phyloP scores from a whole-genome alignment of 768 basidiomycete species.

The Termitomyces titanicus region DNA sequence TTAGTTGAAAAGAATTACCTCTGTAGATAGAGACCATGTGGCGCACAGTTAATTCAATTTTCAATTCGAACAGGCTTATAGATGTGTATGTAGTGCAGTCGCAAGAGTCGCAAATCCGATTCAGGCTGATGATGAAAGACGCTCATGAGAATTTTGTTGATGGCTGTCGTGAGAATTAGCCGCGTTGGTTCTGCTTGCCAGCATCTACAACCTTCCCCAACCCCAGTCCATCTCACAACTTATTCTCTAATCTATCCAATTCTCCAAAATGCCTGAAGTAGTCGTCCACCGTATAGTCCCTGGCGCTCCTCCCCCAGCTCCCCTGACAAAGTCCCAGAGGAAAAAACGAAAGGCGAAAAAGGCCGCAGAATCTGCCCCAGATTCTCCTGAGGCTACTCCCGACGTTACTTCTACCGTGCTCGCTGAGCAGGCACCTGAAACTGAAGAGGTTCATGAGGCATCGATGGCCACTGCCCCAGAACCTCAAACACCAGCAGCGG shows the following conservation, averaged over 20 bases:
- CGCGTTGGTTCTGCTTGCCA: constrained; percentile 15
- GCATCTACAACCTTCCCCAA: constrained; percentile 11
- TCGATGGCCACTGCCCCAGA: constrained; percentile 38
- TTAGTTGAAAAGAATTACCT: no score
- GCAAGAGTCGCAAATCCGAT: no score
- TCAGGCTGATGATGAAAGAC: no score
- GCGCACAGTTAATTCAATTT: not conserved
- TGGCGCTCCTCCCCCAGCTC: constrained; percentile 66
- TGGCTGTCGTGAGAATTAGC: constrained; percentile 20
- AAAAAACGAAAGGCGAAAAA: constrained; percentile 65
- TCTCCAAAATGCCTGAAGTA: constrained; percentile 34
- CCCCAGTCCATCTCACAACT: constrained; percentile 12
- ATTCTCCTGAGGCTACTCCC: constrained; percentile 42
- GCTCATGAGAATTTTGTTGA: constrained; percentile 5
- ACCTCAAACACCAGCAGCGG: constrained; percentile 36
- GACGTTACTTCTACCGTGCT: constrained; percentile 43
- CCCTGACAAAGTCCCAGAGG: constrained; percentile 61
- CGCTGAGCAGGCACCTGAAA: constrained; percentile 48
- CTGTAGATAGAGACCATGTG: no score
- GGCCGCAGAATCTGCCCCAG: constrained; percentile 38
- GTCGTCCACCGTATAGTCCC: constrained; percentile 58
- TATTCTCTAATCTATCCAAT: constrained; percentile 2
- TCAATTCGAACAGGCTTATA: no score
- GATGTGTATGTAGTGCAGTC: no score
- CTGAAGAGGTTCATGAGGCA: constrained; percentile 43